Percentiles rank a stretch among this genome's conserved stretches.
Conservation (phyloP, 129 eudicot genomes). For the Solidago caesia region DNA sequence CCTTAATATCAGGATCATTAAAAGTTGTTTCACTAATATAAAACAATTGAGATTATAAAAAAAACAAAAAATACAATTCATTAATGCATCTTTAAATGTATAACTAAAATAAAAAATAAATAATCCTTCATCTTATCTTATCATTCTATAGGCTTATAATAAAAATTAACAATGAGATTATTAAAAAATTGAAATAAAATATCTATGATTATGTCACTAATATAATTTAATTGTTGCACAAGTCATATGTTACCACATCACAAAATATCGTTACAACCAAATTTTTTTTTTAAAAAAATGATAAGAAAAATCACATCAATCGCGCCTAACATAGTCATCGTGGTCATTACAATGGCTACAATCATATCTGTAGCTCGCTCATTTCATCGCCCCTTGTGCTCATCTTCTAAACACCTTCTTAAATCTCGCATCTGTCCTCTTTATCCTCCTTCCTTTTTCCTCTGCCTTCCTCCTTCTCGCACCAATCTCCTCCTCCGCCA, state of each 20-base stretch:
- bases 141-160: too few species aligned
- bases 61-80: too few species aligned
- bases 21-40: too few species aligned
- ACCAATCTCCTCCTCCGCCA: conserved; percentile 5
- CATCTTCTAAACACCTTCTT: conserved; percentile 24
- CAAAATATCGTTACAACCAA: background rate
- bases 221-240: too few species aligned
- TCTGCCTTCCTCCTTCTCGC: conserved; percentile 18
- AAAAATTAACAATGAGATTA: too few species aligned
- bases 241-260: background rate
- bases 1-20: too few species aligned
- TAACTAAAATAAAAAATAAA: too few species aligned
- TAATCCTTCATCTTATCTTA: too few species aligned
- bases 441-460: conserved; percentile 61
- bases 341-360: conserved; percentile 41
- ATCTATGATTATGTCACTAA: too few species aligned
- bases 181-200: too few species aligned
- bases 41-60: too few species aligned
- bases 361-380: conserved; percentile 52
- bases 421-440: conserved; percentile 67
- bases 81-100: too few species aligned
- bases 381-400: conserved; percentile 41
- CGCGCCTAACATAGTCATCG: conserved; percentile 19
- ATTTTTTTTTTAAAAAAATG: background rate
- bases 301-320: conserved; percentile 21